Evolutionary conservation across 352 stramenopile genomes (phyloP), one percentile per base, ranked within the genome.

Genomic region (Globisporangium paroecandrum): DNA sequence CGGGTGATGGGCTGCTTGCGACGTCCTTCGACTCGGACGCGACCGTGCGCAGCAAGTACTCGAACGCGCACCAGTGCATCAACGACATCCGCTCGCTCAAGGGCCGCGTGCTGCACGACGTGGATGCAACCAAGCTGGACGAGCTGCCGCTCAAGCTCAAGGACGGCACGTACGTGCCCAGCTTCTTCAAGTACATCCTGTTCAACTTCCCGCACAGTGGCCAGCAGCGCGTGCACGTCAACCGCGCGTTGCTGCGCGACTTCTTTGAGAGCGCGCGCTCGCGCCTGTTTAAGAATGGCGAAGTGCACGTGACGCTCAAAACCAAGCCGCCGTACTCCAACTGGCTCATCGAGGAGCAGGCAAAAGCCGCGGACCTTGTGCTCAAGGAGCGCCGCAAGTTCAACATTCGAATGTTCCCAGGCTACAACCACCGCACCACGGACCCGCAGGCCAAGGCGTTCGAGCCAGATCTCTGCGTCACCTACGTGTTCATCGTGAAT

Each of bases 161-260:
- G 51, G 27, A 62, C 12, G 65, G 61, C 29, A 62, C 66, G 25
- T 41, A 55, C 29, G 43, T 89, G 41, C 78, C 83, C 0, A 38
- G 69, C 24, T 85, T 88, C 29, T 96, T 96, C 69, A 77, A 91
- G 62, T 91, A 82, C 70, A 90, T 96, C 54, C 77, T 97, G 56
- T 96, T 96, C 71, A 96, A 96, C 70, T 97, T 97, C 69, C 89
- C 89, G 8, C 89, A 97, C 71, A 96, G 79, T 25, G 89, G 89
- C 15, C 75, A 94, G 71, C 89, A 97, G 59, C 86, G 89, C 55
- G 89, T 97, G 58, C 89, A 97, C 66, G 80, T 95, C 51, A 97
- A 97, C 54, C 79, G 89, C 59, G 83, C 77, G 20, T 55, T 97
- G 68, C 69, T 97, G 22, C 66, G 80, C 12, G 79, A 95, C 62